These are phyloP conservation scores for Calonectria fujianensis DNA, from an alignment of 2,329 filamentous ascomycete species.

Conservation along the genomic window DNA sequence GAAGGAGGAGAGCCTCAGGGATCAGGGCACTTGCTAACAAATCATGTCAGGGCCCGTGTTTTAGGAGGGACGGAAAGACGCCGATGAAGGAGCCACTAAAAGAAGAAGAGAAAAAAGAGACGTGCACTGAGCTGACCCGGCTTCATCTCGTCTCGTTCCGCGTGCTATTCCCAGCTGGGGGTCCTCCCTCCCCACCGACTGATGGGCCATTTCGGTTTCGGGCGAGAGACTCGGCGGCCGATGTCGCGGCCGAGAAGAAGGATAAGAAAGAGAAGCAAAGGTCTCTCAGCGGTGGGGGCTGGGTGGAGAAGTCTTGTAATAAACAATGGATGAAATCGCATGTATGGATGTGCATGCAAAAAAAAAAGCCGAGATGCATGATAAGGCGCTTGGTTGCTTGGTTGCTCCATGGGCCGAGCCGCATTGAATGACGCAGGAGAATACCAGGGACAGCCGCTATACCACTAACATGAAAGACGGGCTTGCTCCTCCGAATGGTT, in stretches of 20 bases:
- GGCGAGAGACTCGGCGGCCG: slow-evolving; percentile 37
- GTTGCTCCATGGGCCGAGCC: slow-evolving; percentile 5
- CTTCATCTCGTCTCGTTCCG: slow-evolving; percentile 5
- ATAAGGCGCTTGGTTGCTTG: slow-evolving; percentile 9
- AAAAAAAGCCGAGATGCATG: slow-evolving; percentile 14
- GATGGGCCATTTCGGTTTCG: slow-evolving; percentile 13
- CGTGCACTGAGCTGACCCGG: slow-evolving; percentile 17
- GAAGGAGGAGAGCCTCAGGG: neutral
- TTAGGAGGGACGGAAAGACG: slow-evolving; percentile 19
- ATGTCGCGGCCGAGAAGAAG: slow-evolving; percentile 33
- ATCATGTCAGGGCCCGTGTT: slow-evolving; percentile 24
- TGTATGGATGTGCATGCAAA: neutral
- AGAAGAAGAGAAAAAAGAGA: neutral
- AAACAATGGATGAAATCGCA: neutral
- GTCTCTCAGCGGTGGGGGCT: neutral
- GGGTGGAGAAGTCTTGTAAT: slow-evolving; percentile 25
- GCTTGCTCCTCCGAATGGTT: neutral
- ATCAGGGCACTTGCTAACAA: slow-evolving; percentile 11
- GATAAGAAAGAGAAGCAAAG: neutral
- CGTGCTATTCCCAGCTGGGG: slow-evolving; percentile 3
- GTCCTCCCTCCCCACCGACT: neutral
- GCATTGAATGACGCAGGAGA: neutral
- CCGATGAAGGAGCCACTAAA: neutral
- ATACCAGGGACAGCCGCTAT: neutral
- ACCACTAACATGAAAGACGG: neutral